A percentile compares a stretch with the other conserved stretches of the same genome.
These are phyloP conservation scores for Nemophila menziesii DNA, from an alignment of 257 asterid genomes.

Conservation along the genomic window DNA sequence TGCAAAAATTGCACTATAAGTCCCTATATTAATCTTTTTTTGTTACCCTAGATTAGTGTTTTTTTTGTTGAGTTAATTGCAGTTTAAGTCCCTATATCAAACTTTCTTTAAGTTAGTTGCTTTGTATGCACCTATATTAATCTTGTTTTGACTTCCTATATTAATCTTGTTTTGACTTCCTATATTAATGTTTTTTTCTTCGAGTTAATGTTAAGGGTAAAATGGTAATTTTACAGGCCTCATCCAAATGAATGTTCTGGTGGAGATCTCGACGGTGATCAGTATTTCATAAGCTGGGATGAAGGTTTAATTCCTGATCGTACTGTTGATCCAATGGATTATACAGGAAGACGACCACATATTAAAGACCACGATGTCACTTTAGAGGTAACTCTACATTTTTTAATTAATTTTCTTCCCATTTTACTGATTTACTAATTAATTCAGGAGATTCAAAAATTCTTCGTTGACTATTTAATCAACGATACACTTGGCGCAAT, in stretches of 20 bases:
- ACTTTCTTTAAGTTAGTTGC: too few relatives aligned
- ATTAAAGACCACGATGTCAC: constrained; percentile 84
- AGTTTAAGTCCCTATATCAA: too few relatives aligned
- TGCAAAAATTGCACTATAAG: too few relatives aligned
- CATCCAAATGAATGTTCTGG: constrained; percentile 98
- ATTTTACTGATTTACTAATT: neutral
- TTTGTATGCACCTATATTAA: too few relatives aligned
- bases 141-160: too few relatives aligned
- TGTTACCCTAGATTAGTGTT: too few relatives aligned
- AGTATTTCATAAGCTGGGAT: constrained; percentile 90
- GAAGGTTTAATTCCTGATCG: constrained; percentile 45
- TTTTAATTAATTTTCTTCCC: constrained; percentile 5
- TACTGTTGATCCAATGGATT: constrained; percentile 87
- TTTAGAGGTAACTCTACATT: constrained; percentile 42
- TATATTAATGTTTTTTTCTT: too few relatives aligned
- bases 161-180: too few relatives aligned
- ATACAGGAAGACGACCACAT: constrained; percentile 71
- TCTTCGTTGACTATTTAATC: constrained; percentile 83
- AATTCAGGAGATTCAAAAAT: constrained; percentile 77
- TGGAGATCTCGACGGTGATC: constrained; percentile 97
- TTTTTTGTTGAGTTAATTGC: too few relatives aligned
- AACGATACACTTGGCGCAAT: constrained; percentile 78
- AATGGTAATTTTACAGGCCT: constrained; percentile 59
- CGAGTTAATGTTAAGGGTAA: too few relatives aligned
- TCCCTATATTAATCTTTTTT: too few relatives aligned